Base-by-base conservation (phyloP, 2,329 filamentous ascomycete species). In the Sphaerulina populicola region DNA sequence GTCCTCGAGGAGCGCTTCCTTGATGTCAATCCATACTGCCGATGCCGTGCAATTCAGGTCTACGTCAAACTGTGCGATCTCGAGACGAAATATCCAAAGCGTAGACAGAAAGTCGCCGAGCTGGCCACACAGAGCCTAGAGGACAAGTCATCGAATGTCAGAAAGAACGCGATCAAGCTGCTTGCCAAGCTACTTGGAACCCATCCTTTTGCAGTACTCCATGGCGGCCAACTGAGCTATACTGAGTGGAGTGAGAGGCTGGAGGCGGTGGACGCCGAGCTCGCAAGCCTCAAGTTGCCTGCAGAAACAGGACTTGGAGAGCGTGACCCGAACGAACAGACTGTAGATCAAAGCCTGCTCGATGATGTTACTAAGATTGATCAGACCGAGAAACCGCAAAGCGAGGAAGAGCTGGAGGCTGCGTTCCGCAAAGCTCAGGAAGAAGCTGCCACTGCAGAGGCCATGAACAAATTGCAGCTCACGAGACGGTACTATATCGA, bases 141-240 rank as follows among this genome's bases (percentile, higher is more conserved):
- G 68, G 94, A 98, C 72, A 97, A 94, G 76, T 97, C 91, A 72
- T 98, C 93, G 70, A 94, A 97, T 63, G 93, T 98, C 30, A 80
- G 93, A 55, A 81, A 90, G 52, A 97, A 97, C 66, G 90, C 93
- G 2, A 93, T 98, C 67, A 97, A 95, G 69, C 74, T 98, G 6
- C 77, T 98, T 1, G 86, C 84, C 5, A 86, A 86, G 39, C 75
- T 98, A 6, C 88, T 98, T 61, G 88, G 90, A 56, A 96, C 90
- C 0, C 93, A 98, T 67, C 93, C 93, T 1, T 98, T 96, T 63
- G 88, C 86, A 35, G 82, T 90, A 14, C 84, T 96, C 73, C 89
- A 97, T 62, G 90, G 89, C 18, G 89, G 88, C 0, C 83, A 93
- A 61, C 79, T 98, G 3, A 84, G 85, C 9, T 80, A 82, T 55